These are phyloP conservation scores for Boechera retrofracta DNA, from an alignment of 345 rosid species.

Conservation along the genomic window DNA sequence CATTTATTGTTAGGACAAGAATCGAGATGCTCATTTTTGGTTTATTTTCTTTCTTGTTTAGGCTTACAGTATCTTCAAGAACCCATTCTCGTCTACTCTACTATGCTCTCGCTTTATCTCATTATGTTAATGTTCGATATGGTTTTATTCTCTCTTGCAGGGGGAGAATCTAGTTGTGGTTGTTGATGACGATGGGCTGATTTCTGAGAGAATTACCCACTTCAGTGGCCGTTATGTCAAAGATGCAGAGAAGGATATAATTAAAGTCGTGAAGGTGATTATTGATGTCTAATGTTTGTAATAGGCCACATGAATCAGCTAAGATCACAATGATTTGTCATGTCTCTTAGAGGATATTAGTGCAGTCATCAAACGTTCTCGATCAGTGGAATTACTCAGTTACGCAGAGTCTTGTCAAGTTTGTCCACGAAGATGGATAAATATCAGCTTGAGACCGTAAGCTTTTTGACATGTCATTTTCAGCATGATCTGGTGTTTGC, in stretches of 20 bases:
- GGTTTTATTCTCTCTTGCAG: constrained; percentile 44
- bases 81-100: constrained; percentile 8
- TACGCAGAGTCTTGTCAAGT: constrained; percentile 95
- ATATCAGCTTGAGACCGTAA: constrained; percentile 90
- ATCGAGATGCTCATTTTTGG: not conserved
- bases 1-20: constrained; percentile 5
- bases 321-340: constrained; percentile 10
- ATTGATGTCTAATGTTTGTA: constrained; percentile 11
- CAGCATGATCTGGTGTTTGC: constrained; percentile 6
- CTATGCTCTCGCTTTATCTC: constrained; percentile 12
- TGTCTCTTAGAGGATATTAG: constrained; percentile 20
- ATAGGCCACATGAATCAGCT: not conserved
- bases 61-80: constrained; percentile 14
- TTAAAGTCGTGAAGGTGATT: constrained; percentile 84
- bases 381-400: constrained; percentile 99
- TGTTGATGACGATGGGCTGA: constrained; percentile 94
- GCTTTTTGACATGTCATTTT: constrained; percentile 33
- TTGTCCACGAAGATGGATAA: constrained; percentile 89
- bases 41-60: constrained; percentile 25
- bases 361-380: constrained; percentile 75
- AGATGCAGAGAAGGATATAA: constrained; percentile 87
- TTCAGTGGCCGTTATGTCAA: constrained; percentile 81
- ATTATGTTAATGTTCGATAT: constrained; percentile 5
- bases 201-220: constrained; percentile 74
- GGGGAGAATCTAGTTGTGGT: constrained; percentile 83